Conservation (phyloP, 495 filamentous ascomycete genomes). For the Aspergillus carlsbadensis region DNA sequence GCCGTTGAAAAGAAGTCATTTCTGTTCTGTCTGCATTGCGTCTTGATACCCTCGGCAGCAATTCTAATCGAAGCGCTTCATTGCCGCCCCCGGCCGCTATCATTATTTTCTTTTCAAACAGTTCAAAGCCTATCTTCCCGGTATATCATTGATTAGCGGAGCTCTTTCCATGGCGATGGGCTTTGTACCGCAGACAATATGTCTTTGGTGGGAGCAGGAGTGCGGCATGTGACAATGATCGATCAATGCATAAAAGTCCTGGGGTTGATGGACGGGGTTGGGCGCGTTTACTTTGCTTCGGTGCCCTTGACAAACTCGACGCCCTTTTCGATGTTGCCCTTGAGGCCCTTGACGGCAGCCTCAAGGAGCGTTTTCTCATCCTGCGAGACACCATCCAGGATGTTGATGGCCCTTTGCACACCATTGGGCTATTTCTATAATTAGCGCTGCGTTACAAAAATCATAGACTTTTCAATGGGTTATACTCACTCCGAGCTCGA, state of each 20-base stretch:
- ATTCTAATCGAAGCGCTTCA: slow-evolving; percentile 6
- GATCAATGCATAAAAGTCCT: slow-evolving; percentile 14
- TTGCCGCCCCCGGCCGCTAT: slow-evolving; percentile 18
- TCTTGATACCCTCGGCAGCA: slow-evolving; percentile 8
- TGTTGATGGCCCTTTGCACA: slow-evolving; percentile 77
- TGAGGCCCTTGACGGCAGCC: slow-evolving; percentile 67
- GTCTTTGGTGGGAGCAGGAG: slow-evolving; percentile 17
- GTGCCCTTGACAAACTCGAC: slow-evolving; percentile 85
- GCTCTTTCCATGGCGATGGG: slow-evolving; percentile 27
- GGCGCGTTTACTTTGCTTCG: slow-evolving; percentile 64
- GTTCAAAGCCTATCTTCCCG: slow-evolving; percentile 49
- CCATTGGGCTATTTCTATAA: slow-evolving; percentile 63
- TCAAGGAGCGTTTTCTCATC: slow-evolving; percentile 86
- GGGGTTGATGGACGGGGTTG: slow-evolving; percentile 21
- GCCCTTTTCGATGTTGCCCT: slow-evolving; percentile 92
- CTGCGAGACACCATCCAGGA: slow-evolving; percentile 68
- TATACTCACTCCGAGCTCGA: slow-evolving; percentile 85
- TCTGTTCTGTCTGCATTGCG: slow-evolving; percentile 20
- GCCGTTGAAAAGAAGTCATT: slow-evolving; percentile 14
- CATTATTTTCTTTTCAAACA: slow-evolving; percentile 29
- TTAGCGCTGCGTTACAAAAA: slow-evolving; percentile 1
- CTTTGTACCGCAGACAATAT: slow-evolving; percentile 15
- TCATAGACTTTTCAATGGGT: not conserved
- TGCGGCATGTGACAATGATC: slow-evolving; percentile 18
- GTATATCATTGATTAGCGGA: slow-evolving; percentile 42